Conservation (phyloP, 805 yeast species). For the Starmera pachycereana region DNA sequence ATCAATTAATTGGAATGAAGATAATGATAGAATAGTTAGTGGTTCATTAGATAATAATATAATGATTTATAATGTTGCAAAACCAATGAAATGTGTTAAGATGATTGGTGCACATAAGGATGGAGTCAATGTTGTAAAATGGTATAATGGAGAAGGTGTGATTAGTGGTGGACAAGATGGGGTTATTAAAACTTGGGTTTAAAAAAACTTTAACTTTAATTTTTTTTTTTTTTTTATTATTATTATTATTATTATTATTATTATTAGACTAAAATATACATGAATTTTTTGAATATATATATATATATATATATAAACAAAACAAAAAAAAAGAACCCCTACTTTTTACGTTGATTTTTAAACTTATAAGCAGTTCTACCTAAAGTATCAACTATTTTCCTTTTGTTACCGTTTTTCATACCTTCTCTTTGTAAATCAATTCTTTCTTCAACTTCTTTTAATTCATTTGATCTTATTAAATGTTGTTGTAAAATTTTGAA, state of each 20-base stretch:
- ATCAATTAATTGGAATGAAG: slow-evolving; percentile 69
- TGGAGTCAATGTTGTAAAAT: slow-evolving; percentile 68
- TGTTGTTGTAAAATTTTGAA: slow-evolving; percentile 51
- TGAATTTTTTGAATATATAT: no score
- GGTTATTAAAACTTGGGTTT: slow-evolving; percentile 62
- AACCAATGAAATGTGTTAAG: slow-evolving; percentile 71
- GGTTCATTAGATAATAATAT: slow-evolving; percentile 81
- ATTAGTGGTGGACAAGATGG: slow-evolving; percentile 78
- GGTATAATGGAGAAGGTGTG: slow-evolving; percentile 45
- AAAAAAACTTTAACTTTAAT: slow-evolving; percentile 13
- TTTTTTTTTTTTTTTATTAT: not conserved
- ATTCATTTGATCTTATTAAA: slow-evolving; percentile 58
- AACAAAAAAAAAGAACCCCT: slow-evolving; percentile 2
- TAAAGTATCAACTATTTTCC: slow-evolving; percentile 53
- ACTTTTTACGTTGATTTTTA: slow-evolving; percentile 66
- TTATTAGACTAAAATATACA: not conserved
- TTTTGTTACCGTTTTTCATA: slow-evolving; percentile 84
- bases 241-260: not conserved
- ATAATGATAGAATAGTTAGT: slow-evolving; percentile 62
- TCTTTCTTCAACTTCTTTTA: slow-evolving; percentile 56
- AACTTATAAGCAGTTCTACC: slow-evolving; percentile 76
- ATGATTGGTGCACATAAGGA: slow-evolving; percentile 75
- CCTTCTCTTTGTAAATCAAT: slow-evolving; percentile 76
- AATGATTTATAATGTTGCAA: slow-evolving; percentile 66
- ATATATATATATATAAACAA: no score